Evolutionary conservation across 306 rosid genomes (phyloP).

Genomic region (Dalbergia oliveri): DNA sequence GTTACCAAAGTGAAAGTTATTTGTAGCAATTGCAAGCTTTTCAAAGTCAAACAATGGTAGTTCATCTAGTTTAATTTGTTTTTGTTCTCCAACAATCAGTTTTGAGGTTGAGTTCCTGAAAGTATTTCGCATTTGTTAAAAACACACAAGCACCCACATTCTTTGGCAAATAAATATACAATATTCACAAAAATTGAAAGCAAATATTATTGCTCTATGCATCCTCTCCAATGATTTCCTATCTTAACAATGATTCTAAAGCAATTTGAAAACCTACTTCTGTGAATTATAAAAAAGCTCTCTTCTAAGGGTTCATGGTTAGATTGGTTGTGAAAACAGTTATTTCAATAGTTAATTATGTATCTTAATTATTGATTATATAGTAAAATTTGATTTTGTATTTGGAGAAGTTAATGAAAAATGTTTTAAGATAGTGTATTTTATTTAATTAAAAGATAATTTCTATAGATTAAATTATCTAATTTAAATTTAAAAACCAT

Average conservation of each 20-base stretch:
- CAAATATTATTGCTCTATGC: neutral
- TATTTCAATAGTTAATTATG: too few relatives aligned
- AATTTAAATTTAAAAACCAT: too few relatives aligned
- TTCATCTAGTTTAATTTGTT: constrained; percentile 45
- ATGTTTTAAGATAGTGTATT: too few relatives aligned
- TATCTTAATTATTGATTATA: too few relatives aligned
- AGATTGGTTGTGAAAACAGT: too few relatives aligned
- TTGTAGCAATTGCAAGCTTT: constrained; percentile 54
- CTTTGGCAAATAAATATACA: neutral
- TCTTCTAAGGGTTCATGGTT: too few relatives aligned
- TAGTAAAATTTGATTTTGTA: too few relatives aligned
- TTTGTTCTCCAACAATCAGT: neutral
- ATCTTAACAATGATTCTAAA: neutral
- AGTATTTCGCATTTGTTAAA: constrained; percentile 3
- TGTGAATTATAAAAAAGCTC: neutral
- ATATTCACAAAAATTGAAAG: neutral
- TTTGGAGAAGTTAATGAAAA: too few relatives aligned
- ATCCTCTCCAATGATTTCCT: neutral
- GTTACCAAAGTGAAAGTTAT: constrained; percentile 39
- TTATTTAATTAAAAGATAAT: too few relatives aligned
- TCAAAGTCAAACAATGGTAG: constrained; percentile 35
- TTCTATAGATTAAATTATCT: too few relatives aligned
- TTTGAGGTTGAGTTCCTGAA: constrained; percentile 34
- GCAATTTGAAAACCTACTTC: neutral
- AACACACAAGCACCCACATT: neutral